Conservation (phyloP, 192 early-diverging fungal species). For the Backusella morwellensis region DNA sequence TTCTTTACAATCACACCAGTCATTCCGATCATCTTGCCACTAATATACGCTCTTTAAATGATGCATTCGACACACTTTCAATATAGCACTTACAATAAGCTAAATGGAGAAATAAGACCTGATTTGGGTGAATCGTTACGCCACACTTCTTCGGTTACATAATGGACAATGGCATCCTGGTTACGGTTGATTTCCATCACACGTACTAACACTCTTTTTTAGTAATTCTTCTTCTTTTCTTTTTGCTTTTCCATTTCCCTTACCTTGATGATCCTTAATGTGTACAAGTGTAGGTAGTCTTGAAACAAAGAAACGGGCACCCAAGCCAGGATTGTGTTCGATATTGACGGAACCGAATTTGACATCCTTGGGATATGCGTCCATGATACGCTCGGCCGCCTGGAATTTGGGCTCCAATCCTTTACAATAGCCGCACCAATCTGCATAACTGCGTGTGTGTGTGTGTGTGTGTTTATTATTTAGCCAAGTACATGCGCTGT, state of each 20-base stretch:
- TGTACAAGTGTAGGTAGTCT: slow-evolving; percentile 33
- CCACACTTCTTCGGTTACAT: slow-evolving; percentile 9
- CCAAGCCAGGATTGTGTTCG: slow-evolving; percentile 30
- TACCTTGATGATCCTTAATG: slow-evolving; percentile 36
- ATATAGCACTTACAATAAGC: slow-evolving; percentile 13
- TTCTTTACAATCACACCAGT: slow-evolving; percentile 13
- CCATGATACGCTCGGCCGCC: background rate
- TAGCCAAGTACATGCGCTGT: background rate
- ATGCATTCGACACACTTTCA: background rate
- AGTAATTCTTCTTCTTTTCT: background rate
- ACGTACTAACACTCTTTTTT: slow-evolving; percentile 15
- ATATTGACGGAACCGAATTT: slow-evolving; percentile 25
- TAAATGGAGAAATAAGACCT: slow-evolving; percentile 21
- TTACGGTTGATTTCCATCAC: background rate
- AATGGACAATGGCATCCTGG: background rate
- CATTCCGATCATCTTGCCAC: slow-evolving; percentile 9
- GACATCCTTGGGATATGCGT: background rate
- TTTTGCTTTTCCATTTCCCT: no score
- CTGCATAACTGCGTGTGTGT: slow-evolving; percentile 20
- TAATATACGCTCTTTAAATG: background rate
- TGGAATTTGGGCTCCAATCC: slow-evolving; percentile 17
- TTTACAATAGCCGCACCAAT: slow-evolving; percentile 34
- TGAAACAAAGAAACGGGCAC: slow-evolving; percentile 33
- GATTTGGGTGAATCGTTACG: background rate
- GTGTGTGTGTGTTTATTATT: no score